Evolutionary conservation across 2,329 filamentous ascomycete genomes (phyloP).

Genomic region (Paecilomyces niveus): DNA sequence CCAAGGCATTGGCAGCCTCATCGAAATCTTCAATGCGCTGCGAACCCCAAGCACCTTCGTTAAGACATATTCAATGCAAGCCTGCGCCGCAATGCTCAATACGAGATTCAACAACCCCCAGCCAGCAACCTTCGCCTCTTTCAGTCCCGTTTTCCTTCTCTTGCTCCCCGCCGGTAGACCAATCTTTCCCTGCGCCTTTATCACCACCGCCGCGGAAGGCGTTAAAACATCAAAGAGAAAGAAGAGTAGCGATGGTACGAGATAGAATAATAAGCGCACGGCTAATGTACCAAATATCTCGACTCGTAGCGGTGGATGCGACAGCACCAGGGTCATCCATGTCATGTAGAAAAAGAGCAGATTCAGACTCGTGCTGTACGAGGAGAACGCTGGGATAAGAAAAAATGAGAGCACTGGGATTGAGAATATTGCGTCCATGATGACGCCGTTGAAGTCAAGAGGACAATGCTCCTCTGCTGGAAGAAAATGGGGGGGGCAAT

Average conservation of each 20-base stretch:
- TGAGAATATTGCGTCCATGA: conserved; percentile 47
- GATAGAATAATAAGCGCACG: conserved; percentile 62
- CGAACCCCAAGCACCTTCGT: conserved; percentile 47
- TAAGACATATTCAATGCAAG: conserved; percentile 47
- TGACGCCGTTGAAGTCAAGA: conserved; percentile 9
- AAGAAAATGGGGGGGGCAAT: neutral
- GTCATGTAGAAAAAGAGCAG: conserved; percentile 85
- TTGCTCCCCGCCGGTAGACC: conserved; percentile 40
- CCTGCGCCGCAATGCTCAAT: conserved; percentile 49
- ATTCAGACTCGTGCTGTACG: conserved; percentile 74
- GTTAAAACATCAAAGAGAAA: conserved; percentile 64
- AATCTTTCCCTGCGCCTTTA: conserved; percentile 60
- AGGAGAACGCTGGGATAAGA: conserved; percentile 40
- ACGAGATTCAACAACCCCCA: conserved; percentile 52
- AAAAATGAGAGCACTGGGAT: conserved; percentile 22
- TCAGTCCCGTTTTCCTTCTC: conserved; percentile 31
- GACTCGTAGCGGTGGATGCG: conserved; percentile 66
- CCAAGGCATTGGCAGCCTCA: conserved; percentile 57
- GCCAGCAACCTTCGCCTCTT: conserved; percentile 43
- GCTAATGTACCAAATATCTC: conserved; percentile 65
- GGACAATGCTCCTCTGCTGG: neutral
- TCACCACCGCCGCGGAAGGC: conserved; percentile 59
- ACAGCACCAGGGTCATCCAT: conserved; percentile 76
- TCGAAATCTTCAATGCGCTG: conserved; percentile 53
- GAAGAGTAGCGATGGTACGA: conserved; percentile 65